Base-by-base conservation (phyloP, 441 rosid species). In the Arabidopsis lyrata region DNA sequence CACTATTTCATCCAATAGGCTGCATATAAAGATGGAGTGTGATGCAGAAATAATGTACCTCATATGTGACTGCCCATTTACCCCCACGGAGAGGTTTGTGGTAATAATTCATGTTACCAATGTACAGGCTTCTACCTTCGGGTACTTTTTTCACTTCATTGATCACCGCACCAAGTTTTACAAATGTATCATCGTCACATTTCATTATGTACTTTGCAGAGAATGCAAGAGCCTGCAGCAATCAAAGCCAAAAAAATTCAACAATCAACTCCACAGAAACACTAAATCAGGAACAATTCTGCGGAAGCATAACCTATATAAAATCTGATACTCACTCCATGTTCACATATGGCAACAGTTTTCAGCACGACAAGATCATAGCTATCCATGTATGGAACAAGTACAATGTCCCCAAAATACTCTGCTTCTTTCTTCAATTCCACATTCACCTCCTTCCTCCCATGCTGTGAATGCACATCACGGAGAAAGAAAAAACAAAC, bases 271-370 rank as follows among this genome's bases (percentile, higher is more conserved):
- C 56, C 49, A 16, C 45, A 66, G 5, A 27, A 36, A 42, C 38
- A 62, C 48, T 48, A 69, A 63, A 16, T 22, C 52, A 65, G 48
- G 56, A 57, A 67, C 38, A 5, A 27, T 32, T 66, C 4, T 16
- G 66, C 3, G 1, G 47, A 53, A 63, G 56, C 35, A 60, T 61
- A 49, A 52, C 55, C 45, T 74, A 50, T 59, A 54, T 47, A 16
- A 47, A 60, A 76, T 63, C 15, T 36, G 66, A 61, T 55, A 77
- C 92, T 79, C 81, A 92, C 95, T 86, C 95, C 95, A 71, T 86
- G 88, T 86, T 92, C 95, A 44, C 95, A 92, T 71, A 92, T 92
- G 52, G 98, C 98, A 82, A 89, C 91, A 38, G 98, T 92, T 83
- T 92, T 92, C 64, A 92, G 77, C 5, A 92, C 97, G 45, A 90